Conservation (phyloP, 176 grass and related monocot genomes). For the Eleusine indica region DNA sequence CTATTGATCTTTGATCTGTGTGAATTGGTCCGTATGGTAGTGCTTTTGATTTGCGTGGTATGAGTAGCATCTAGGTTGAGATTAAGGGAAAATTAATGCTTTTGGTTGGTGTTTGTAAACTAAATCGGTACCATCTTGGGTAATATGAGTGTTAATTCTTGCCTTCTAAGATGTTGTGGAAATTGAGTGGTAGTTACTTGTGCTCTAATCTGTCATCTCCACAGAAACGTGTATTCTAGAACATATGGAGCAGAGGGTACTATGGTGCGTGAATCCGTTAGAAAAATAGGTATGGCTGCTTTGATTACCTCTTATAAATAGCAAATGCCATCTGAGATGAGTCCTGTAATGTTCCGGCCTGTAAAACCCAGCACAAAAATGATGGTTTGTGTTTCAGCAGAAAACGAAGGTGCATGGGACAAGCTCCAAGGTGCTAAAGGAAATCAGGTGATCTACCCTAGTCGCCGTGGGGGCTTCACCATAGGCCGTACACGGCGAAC, state of each 20-base stretch:
- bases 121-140: neutral
- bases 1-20: neutral
- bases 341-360: neutral
- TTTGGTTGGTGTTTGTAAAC: neutral
- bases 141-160: neutral
- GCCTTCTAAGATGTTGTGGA: neutral
- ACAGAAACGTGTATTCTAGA: constrained; percentile 54
- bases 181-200: too few species aligned
- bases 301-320: constrained; percentile 42
- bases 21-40: neutral
- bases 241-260: constrained; percentile 52
- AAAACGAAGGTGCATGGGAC: constrained; percentile 26
- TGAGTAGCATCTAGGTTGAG: neutral
- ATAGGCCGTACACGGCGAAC: too few species aligned
- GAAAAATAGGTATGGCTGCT: constrained; percentile 59
- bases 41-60: neutral
- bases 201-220: constrained; percentile 26
- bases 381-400: constrained; percentile 51
- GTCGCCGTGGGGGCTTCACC: too few species aligned
- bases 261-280: constrained; percentile 44
- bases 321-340: constrained; percentile 26
- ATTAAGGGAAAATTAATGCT: neutral
- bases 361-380: neutral
- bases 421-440: neutral
- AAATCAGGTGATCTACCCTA: too few species aligned